Evolutionary conservation across 1,284 basidiomycete genomes (phyloP).

Genomic region (Leucoagaricus sp.): DNA sequence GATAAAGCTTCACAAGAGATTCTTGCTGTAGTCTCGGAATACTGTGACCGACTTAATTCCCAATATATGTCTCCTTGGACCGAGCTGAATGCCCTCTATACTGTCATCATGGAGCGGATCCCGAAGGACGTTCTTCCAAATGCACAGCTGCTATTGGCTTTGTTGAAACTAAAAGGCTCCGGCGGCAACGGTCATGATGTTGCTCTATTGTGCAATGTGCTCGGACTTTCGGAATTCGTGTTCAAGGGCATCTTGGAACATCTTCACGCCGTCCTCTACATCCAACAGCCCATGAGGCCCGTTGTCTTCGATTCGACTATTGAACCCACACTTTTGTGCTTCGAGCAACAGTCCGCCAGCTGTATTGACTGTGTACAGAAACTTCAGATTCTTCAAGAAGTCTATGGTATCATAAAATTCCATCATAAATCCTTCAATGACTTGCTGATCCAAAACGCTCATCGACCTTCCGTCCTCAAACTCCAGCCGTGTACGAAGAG

Average conservation of each 20-base stretch:
- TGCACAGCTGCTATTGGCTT: not conserved
- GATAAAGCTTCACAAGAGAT: not conserved
- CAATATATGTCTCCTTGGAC: not conserved
- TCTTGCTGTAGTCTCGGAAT: too few species aligned
- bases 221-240: not conserved
- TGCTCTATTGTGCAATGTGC: not conserved
- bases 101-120: not conserved
- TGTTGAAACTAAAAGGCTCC: not conserved
- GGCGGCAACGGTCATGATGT: not conserved
- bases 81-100: not conserved
- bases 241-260: not conserved
- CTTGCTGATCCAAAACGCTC: not conserved
- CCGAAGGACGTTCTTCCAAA: not conserved
- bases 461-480: not conserved
- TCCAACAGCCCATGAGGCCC: not conserved
- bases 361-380: too few species aligned
- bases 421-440: slow-evolving; percentile 4
- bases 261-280: not conserved
- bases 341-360: not conserved
- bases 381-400: not conserved
- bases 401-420: not conserved
- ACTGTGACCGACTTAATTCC: not conserved
- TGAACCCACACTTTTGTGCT: not conserved
- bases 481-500: not conserved
- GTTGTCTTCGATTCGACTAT: not conserved